phyloP scores from a whole-genome alignment of 306 rosid species.

The Nissolia schottii region DNA sequence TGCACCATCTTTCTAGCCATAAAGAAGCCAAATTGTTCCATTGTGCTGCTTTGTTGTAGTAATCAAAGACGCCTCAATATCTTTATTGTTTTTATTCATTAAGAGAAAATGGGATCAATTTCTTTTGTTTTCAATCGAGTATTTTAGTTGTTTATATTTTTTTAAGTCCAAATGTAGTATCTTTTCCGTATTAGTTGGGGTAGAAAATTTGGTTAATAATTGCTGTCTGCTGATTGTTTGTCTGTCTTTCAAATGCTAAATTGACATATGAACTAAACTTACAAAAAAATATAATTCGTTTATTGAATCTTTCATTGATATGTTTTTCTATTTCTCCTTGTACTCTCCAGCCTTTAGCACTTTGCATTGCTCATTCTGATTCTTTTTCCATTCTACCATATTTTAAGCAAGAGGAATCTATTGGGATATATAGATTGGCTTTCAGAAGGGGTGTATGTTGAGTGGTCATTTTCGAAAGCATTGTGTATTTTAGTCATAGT shows the following conservation, averaged over 20 bases:
- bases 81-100: not conserved
- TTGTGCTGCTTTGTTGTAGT: not conserved
- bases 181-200: not conserved
- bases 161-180: not conserved
- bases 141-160: not conserved
- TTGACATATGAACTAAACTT: not conserved
- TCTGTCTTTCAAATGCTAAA: not conserved
- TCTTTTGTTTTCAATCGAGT: not conserved
- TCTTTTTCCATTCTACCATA: not conserved
- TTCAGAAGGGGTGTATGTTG: not conserved
- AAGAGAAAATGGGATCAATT: not conserved
- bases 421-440: not conserved
- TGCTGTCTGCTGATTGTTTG: not conserved
- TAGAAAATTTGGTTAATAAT: not conserved
- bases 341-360: not conserved
- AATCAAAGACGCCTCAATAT: not conserved
- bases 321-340: not conserved
- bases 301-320: not conserved
- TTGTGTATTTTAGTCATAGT: not conserved
- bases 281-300: not conserved
- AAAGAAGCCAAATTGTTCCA: not conserved
- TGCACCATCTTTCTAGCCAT: not conserved
- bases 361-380: not conserved
- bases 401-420: not conserved
- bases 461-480: not conserved